phyloP scores from a whole-genome alignment of 2,329 filamentous ascomycete genomes.

The Stachybotrys chartarum region DNA sequence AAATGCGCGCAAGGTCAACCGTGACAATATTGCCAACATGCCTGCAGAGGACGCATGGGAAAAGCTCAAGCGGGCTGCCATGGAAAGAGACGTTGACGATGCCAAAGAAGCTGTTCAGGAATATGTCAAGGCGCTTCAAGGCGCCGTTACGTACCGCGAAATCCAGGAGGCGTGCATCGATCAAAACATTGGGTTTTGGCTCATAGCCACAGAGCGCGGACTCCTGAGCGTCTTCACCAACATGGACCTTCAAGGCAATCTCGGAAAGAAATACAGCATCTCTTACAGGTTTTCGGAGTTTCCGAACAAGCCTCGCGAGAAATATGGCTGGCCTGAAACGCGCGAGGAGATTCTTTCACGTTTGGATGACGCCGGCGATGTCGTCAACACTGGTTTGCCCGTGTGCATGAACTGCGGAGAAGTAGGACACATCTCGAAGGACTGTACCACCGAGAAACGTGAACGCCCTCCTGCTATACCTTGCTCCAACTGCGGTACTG shows the following conservation, averaged over 20 bases:
- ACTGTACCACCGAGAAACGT: constrained; percentile 50
- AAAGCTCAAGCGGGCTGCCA: constrained; percentile 43
- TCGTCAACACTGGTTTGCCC: constrained; percentile 49
- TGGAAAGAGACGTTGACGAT: constrained; percentile 52
- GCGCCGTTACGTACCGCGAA: constrained; percentile 49
- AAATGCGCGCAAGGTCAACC: constrained; percentile 51
- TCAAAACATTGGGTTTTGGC: constrained; percentile 45
- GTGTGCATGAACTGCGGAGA: constrained; percentile 59
- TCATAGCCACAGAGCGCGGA: constrained; percentile 56
- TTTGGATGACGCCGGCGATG: constrained; percentile 58
- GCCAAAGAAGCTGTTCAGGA: constrained; percentile 51
- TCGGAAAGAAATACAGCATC: constrained; percentile 57
- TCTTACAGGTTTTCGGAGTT: constrained; percentile 54
- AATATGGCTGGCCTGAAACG: constrained; percentile 50
- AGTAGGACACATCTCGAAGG: constrained; percentile 54
- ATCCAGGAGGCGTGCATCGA: constrained; percentile 55
- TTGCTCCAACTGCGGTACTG: constrained; percentile 58
- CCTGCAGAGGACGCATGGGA: constrained; percentile 51
- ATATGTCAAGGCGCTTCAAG: constrained; percentile 52
- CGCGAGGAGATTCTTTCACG: constrained; percentile 55
- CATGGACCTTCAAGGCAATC: constrained; percentile 65
- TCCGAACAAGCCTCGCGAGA: constrained; percentile 51
- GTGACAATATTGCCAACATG: constrained; percentile 39
- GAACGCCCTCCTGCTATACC: constrained; percentile 35
- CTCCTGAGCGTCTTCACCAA: constrained; percentile 54